Percentiles rank a stretch among this genome's conserved stretches.
Evolutionary conservation across 495 filamentous ascomycete genomes (phyloP).

Genomic region (Penicillium subrubescens): DNA sequence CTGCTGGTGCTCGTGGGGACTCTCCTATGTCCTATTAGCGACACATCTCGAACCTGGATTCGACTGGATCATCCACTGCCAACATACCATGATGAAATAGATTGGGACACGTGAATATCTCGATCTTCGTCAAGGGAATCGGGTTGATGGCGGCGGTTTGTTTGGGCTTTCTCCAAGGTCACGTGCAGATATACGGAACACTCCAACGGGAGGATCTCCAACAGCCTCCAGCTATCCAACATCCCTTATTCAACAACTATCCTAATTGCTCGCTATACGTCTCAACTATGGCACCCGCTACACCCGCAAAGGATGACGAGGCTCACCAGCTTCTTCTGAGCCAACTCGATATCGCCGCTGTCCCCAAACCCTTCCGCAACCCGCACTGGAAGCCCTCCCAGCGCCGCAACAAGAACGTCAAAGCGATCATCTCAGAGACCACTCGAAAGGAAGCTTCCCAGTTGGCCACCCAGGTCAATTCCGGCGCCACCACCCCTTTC

Average conservation of each 20-base stretch:
- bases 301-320: constrained; percentile 49
- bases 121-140: not conserved
- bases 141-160: constrained; percentile 14
- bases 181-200: constrained; percentile 29
- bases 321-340: constrained; percentile 69
- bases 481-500: constrained; percentile 74
- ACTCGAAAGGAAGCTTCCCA: constrained; percentile 80
- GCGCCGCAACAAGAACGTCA: constrained; percentile 97
- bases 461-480: constrained; percentile 78
- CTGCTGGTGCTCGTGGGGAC: constrained; percentile 97
- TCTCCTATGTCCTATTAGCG: constrained; percentile 62
- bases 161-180: constrained; percentile 20
- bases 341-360: constrained; percentile 79
- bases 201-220: not conserved
- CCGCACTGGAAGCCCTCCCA: constrained; percentile 85
- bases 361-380: constrained; percentile 86
- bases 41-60: not conserved
- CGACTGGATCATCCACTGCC: not conserved
- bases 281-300: constrained; percentile 47
- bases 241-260: not conserved
- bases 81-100: constrained; percentile 19
- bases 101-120: constrained; percentile 8
- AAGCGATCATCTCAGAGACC: constrained; percentile 91
- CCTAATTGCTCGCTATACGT: not conserved
- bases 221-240: not conserved